Evolutionary conservation across 768 basidiomycete genomes (phyloP), one percentile per base, ranked within the genome.

Genomic region (Lactarius tabidus): DNA sequence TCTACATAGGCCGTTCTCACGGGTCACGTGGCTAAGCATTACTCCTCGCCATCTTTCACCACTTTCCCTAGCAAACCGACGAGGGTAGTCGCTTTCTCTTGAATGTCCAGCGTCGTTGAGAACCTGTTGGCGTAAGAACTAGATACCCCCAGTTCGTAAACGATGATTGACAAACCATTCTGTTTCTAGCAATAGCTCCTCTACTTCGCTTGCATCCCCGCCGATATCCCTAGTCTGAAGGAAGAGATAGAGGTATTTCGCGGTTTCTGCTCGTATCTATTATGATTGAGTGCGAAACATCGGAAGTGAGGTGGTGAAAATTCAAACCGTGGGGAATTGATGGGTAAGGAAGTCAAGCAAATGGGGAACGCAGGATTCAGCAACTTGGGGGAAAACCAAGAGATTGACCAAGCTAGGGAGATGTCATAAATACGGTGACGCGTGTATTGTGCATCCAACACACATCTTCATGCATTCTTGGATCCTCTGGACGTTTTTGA

Each of bases 401-500:
- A 92, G 77, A 68, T 88, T 84, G 57, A 88, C 81, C 29, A 86
- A 80, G 57, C 94, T 96, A 71, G 33, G 8, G 41, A 52, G 31
- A 28, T 36, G 39, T 38, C 39, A 53, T 53, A 41, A 14, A 31
- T 26, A 23, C 31, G n/a, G 39, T 20, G 18, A 20, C 29, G 23
- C 28, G 14, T n/a, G 31, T 17, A 38, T 51, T 33, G 20, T 39
- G 28, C 69, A 20, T 55, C 23, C 41, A 61, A 77, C 81, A 67
- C 70, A 96, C 96, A 91, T 84, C 74, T 88, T 91, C 91, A 93
- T 92, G 5, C 87, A 86, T 64, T 88, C 85, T 14, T 83, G 80
- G 28, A 97, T 86, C 61, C 96, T 78, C 69, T 89, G 89, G n/a
- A 92, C 77, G 67, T 85, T 96, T 77, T 94, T 97, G 62, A 95